A percentile compares a stretch with the other conserved stretches of the same genome.
phyloP scores from a whole-genome alignment of 1,139 yeast species.

The Pichia sp. region DNA sequence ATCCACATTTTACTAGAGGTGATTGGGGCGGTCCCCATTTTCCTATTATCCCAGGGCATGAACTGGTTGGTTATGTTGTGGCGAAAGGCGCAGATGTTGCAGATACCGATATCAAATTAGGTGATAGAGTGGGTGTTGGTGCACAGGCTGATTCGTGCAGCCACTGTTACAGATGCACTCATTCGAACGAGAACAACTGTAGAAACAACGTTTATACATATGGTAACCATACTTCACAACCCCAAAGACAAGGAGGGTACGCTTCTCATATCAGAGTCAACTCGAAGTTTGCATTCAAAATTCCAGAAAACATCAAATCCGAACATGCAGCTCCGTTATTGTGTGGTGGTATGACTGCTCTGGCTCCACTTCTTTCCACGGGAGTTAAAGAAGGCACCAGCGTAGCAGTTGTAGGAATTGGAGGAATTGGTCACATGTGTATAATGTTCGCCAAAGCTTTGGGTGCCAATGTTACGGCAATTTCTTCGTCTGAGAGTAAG shows the following conservation, averaged over 20 bases:
- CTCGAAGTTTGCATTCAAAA: conserved; percentile 40
- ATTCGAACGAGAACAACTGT: conserved; percentile 41
- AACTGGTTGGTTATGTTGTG: conserved; percentile 35
- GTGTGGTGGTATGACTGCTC: conserved; percentile 61
- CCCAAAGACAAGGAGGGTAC: conserved; percentile 48
- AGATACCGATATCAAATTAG: conserved; percentile 32
- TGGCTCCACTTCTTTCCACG: conserved; percentile 40
- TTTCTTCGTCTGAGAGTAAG: conserved; percentile 42
- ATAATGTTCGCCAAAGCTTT: conserved; percentile 46
- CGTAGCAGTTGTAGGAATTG: conserved; percentile 48
- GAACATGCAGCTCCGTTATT: conserved; percentile 50
- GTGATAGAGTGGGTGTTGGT: conserved; percentile 59
- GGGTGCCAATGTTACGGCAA: conserved; percentile 48
- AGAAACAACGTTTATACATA: conserved; percentile 32
- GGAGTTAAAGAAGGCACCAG: conserved; percentile 30
- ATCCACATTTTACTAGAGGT: conserved; percentile 31
- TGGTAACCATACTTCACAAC: conserved; percentile 30
- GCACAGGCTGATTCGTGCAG: conserved; percentile 42
- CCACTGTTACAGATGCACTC: conserved; percentile 38
- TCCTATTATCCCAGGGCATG: conserved; percentile 36
- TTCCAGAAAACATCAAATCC: conserved; percentile 42
- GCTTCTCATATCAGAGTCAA: conserved; percentile 29
- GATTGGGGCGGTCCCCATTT: conserved; percentile 29
- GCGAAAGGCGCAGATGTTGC: conserved; percentile 29
- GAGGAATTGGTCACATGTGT: conserved; percentile 55